Percentiles rank a stretch among this genome's conserved stretches.
Conservation (phyloP, 1,284 basidiomycete genomes). For the Rhodotorula sp. region DNA sequence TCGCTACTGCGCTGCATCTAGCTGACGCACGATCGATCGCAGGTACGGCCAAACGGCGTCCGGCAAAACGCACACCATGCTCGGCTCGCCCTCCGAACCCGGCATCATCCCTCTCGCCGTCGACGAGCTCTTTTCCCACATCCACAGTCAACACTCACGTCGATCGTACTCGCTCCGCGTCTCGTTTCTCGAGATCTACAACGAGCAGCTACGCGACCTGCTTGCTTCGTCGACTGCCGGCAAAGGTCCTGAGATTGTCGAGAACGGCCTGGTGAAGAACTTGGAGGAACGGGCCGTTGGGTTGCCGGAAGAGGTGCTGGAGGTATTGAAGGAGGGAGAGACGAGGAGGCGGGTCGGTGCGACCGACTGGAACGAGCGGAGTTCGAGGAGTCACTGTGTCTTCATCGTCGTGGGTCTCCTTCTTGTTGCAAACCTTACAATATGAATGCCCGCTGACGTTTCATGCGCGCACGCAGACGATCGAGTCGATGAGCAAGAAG, state of each 20-base stretch:
- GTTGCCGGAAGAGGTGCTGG: conserved; percentile 54
- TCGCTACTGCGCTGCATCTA: conserved; percentile 6
- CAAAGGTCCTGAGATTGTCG: conserved; percentile 45
- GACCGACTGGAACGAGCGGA: conserved; percentile 61
- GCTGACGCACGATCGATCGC: background rate
- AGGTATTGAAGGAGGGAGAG: conserved; percentile 55
- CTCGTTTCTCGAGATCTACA: conserved; percentile 62
- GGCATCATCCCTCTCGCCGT: conserved; percentile 60
- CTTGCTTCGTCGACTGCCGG: conserved; percentile 41
- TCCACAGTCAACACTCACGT: conserved; percentile 50
- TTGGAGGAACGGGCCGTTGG: conserved; percentile 58
- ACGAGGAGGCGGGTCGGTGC: conserved; percentile 55
- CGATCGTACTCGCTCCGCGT: conserved; percentile 56
- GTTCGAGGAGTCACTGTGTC: conserved; percentile 57
- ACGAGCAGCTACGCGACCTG: conserved; percentile 58
- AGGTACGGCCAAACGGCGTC: conserved; percentile 54
- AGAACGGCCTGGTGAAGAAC: conserved; percentile 44
- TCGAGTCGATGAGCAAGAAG: conserved; percentile 43
- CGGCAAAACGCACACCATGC: conserved; percentile 55
- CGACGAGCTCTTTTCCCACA: conserved; percentile 56
- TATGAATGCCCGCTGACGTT: too few species aligned
- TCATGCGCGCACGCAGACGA: conserved; percentile 39
- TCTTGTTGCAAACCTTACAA: conserved; percentile 34
- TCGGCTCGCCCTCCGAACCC: conserved; percentile 53
- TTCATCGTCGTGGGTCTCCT: conserved; percentile 55